Base-by-base conservation (phyloP, 345 rosid species). In the Eucalyptus microcorys region DNA sequence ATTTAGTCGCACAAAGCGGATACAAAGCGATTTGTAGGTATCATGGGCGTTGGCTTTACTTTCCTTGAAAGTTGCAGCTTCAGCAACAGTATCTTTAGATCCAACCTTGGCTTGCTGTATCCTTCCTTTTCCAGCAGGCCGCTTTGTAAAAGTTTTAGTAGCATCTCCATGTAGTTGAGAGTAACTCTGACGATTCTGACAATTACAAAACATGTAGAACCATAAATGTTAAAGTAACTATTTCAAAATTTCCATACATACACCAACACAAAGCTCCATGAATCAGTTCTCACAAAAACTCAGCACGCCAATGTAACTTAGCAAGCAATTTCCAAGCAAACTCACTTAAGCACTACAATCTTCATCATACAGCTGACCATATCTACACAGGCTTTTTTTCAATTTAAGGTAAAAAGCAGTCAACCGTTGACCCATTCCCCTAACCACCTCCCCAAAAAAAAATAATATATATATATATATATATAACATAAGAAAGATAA, bases 1-100 rank as follows among this genome's bases (percentile, higher is more conserved):
- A 89, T 96, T 97, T 81, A 97, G 91, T 66, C 98, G 98, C 86
- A 97, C 97, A 95, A 98, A 96, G 42, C 96, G 93, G 86, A 92
- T 94, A 92, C 98, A 95, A 55, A 98, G 96, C 11, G 95, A 91
- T 92, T 93, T 98, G 66, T 87, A 90, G 83, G 89, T 91, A 89
- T 95, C 98, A 64, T 71, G 93, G 88, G 89, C 64, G 57, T 85
- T 90, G 22, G 95, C 89, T 66, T 87, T 88, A 90, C 76, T 92
- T 90, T 94, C 98, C 93, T 91, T 94, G 88, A 90, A 88, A 92
- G 91, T 87, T 87, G 79, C 91, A 86, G 91, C 89, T 89, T 93
- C 98, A 87, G 49, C 68, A 79, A 92, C 92, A 68, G 90, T 53
- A 87, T 93, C 95, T 94, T 95, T 94, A 42, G 92, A 86, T 90